phyloP scores from a whole-genome alignment of 2,329 filamentous ascomycete species.

The Leptodontidium sp. region DNA sequence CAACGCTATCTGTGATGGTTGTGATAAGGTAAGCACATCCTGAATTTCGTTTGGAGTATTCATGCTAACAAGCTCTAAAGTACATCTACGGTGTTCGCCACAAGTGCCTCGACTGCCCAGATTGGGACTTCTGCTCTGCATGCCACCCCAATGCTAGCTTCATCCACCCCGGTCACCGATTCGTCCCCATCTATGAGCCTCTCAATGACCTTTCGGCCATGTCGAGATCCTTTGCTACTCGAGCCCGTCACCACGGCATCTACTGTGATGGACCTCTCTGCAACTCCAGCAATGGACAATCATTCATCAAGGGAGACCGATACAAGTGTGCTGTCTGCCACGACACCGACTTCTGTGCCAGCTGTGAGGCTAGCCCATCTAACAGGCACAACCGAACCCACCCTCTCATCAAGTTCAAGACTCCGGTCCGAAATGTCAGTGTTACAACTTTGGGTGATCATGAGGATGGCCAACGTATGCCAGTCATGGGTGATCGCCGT shows the following conservation, averaged over 20 bases:
- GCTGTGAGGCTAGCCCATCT: conserved; percentile 86
- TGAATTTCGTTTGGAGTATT: neutral
- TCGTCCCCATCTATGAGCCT: conserved; percentile 85
- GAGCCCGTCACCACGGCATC: conserved; percentile 79
- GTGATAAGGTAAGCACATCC: conserved; percentile 64
- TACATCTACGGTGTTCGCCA: conserved; percentile 88
- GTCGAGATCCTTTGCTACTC: conserved; percentile 51
- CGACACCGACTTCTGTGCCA: conserved; percentile 93
- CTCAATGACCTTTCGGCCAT: conserved; percentile 54
- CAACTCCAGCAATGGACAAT: conserved; percentile 62
- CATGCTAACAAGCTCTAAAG: conserved; percentile 45
- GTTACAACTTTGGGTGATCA: conserved; percentile 87
- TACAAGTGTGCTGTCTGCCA: conserved; percentile 98
- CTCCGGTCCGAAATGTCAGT: conserved; percentile 84
- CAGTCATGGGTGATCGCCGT: conserved; percentile 74
- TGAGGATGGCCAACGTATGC: conserved; percentile 68
- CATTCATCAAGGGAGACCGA: conserved; percentile 84
- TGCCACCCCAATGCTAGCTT: conserved; percentile 74
- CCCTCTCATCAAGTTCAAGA: conserved; percentile 96
- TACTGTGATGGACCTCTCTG: conserved; percentile 96
- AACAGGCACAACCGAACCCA: conserved; percentile 95
- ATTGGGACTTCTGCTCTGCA: conserved; percentile 91
- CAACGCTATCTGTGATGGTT: conserved; percentile 92
- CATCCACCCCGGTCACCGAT: conserved; percentile 84
- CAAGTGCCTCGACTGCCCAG: conserved; percentile 96